Evolutionary conservation across 495 filamentous ascomycete species (phyloP).

Genomic region (Aspergillus bertholletiae): DNA sequence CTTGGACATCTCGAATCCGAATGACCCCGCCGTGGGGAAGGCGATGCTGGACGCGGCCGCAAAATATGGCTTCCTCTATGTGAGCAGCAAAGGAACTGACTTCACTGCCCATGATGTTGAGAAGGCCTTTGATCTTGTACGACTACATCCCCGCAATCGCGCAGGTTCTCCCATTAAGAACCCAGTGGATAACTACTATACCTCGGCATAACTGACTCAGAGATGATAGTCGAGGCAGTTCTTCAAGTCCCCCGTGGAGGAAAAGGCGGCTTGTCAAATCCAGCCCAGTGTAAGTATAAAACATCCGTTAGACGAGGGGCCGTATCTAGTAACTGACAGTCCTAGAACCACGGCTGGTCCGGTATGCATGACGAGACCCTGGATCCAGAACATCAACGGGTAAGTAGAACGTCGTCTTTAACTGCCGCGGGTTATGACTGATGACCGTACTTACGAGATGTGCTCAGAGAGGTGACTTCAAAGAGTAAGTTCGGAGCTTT

Average conservation of each 20-base stretch:
- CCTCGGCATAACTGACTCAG: background rate
- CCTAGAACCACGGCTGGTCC: slow-evolving; percentile 81
- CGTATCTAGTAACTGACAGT: background rate
- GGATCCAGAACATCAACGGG: slow-evolving; percentile 79
- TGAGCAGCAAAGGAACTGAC: slow-evolving; percentile 64
- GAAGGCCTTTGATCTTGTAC: slow-evolving; percentile 72
- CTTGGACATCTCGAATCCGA: slow-evolving; percentile 65
- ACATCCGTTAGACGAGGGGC: background rate
- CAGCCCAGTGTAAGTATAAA: slow-evolving; percentile 53
- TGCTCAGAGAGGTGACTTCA: slow-evolving; percentile 79
- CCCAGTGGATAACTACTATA: background rate
- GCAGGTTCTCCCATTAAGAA: background rate
- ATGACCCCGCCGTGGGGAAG: slow-evolving; percentile 57
- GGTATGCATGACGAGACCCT: slow-evolving; percentile 85
- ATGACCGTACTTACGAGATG: background rate
- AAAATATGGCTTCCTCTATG: slow-evolving; percentile 84
- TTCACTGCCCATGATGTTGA: slow-evolving; percentile 67
- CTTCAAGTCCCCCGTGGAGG: slow-evolving; percentile 65
- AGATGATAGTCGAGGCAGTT: slow-evolving; percentile 65
- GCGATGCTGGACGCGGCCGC: slow-evolving; percentile 76
- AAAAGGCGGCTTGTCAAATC: slow-evolving; percentile 73
- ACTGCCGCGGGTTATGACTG: slow-evolving; percentile 2
- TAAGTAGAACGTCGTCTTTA: slow-evolving; percentile 28
- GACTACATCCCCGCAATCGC: background rate
- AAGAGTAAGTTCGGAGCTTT: slow-evolving; percentile 59